Conservation (phyloP, 2,329 filamentous ascomycete species). For the Knoxdaviesia proteae region DNA sequence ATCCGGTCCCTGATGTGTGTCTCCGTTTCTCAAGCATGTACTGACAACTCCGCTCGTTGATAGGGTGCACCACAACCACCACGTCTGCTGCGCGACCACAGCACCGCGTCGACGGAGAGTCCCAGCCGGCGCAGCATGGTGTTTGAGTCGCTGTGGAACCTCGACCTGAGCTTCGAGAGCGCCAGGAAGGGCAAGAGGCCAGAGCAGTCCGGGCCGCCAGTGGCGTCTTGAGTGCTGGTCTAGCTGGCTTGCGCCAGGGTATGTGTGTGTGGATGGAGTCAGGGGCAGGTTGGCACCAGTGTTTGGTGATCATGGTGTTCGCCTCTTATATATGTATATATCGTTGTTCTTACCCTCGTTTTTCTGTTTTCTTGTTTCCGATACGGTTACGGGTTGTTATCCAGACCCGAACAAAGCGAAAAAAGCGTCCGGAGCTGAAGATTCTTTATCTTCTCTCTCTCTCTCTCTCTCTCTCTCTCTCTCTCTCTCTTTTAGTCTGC, state of each 20-base stretch:
- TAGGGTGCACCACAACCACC: neutral
- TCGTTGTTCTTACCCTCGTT: neutral
- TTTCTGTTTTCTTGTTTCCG: neutral
- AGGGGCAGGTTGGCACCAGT: too few relatives aligned
- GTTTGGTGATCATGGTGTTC: neutral
- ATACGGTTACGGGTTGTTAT: neutral
- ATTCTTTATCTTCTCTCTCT: neutral
- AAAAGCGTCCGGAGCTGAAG: neutral
- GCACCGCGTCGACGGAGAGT: slow-evolving; percentile 14
- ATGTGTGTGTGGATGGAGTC: neutral
- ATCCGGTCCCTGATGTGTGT: neutral
- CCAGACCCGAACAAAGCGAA: neutral
- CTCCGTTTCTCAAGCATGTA: slow-evolving; percentile 3
- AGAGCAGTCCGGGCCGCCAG: neutral
- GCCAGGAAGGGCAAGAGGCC: slow-evolving; percentile 7
- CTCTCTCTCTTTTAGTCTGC: neutral
- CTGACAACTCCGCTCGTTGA: neutral
- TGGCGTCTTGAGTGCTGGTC: neutral
- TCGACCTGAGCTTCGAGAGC: slow-evolving; percentile 35
- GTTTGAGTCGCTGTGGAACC: slow-evolving; percentile 41
- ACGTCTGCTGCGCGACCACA: slow-evolving; percentile 18
- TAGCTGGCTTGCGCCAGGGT: neutral
- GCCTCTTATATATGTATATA: neutral
- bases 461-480: neutral
- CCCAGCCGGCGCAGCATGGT: slow-evolving; percentile 30